Conservation (phyloP, 805 yeast genomes). For the Starmerella bombi region DNA sequence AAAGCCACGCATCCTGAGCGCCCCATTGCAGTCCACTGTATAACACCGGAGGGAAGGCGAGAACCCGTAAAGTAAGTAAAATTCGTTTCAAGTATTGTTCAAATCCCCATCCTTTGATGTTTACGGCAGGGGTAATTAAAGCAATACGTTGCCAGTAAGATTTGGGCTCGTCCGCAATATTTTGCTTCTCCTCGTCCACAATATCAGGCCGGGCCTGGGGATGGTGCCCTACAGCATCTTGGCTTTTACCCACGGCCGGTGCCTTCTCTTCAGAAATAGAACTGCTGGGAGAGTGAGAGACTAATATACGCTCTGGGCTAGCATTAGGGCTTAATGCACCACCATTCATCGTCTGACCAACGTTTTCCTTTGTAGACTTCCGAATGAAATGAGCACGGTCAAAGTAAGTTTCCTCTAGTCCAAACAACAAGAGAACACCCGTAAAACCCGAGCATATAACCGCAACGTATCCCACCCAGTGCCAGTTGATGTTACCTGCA, state of each 20-base stretch:
- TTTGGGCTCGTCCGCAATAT: constrained; percentile 24
- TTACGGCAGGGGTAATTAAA: constrained; percentile 34
- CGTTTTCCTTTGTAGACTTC: not conserved
- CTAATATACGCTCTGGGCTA: not conserved
- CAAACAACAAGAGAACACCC: constrained; percentile 40
- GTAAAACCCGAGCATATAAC: constrained; percentile 51
- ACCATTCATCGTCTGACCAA: not conserved
- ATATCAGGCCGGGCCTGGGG: constrained; percentile 12
- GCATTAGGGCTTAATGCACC: not conserved
- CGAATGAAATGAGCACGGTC: constrained; percentile 23
- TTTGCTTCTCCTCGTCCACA: constrained; percentile 15
- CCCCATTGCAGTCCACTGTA: constrained; percentile 70
- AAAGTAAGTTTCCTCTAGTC: constrained; percentile 57
- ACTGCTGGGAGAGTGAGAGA: not conserved
- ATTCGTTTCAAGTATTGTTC: constrained; percentile 49
- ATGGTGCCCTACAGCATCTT: not conserved
- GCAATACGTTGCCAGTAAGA: constrained; percentile 34
- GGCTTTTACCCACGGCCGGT: not conserved
- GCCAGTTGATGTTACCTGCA: constrained; percentile 45
- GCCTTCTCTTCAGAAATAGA: not conserved
- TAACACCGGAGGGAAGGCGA: constrained; percentile 38
- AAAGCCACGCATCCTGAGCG: constrained; percentile 59
- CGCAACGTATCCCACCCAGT: constrained; percentile 67
- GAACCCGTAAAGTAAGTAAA: constrained; percentile 31
- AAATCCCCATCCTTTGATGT: constrained; percentile 49